Evolutionary conservation across 768 basidiomycete genomes (phyloP), one percentile per base, ranked within the genome.

Genomic region (Wakefieldia striispora): DNA sequence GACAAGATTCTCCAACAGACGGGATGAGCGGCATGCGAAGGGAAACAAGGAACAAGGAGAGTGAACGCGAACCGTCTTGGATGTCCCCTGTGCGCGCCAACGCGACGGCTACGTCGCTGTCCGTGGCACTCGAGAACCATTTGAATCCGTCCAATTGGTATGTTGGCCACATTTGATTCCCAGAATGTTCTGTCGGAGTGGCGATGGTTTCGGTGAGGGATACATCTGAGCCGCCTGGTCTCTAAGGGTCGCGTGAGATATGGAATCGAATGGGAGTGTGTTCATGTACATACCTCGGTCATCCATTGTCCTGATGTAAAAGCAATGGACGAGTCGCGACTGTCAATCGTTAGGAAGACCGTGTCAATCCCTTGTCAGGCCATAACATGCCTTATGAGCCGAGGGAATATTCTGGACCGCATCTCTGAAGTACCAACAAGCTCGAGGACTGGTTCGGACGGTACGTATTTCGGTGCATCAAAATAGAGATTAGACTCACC

Each of bases 121-220:
- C 89, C 0, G 87, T 87, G 2, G 89, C 89, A 56, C 85, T 87
- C 14, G 88, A 88, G 66, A 90, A 90, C 88, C 88, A 90, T 68
- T 89, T 90, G 64, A 89, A 80, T 3, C 88, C 86, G 54, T 88
- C 71, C 19, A 89, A 64, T 17, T 60, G 70, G 62, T 86, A 86
- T 42, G 73, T 66, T 3, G 77, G 70, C 17, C 84, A 84, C 47
- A 78, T 70, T 6, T 36, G 46, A 48, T 71, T 62, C 1, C 50
- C 52, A 31, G 69, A 55, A 29, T 56, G 60, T 7, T 70, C 64
- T 0, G 72, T 64, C 3, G 73, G 63, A 21, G 59, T 61, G 2
- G 86, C 88, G 0, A 70, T 71, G 1, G 86, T 89, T 62, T 90
- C 88, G 1, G 84, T 86, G 44, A 80, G 76, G 3, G 84, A 86